Base-by-base conservation (phyloP, 179 eudicot species). In the Camellia oleifera region DNA sequence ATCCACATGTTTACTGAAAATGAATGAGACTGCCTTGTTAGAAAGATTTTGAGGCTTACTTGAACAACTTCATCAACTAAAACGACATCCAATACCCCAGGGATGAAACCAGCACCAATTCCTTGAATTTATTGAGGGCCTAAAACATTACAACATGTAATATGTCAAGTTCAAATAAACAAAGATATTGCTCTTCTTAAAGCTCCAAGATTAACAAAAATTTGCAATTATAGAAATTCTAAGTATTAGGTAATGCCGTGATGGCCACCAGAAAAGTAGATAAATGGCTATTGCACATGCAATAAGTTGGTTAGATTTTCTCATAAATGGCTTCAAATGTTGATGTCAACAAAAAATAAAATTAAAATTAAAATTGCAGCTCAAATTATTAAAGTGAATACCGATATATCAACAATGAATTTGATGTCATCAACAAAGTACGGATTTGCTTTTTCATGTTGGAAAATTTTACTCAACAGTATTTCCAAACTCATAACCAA, bases 51-150 rank as follows among this genome's bases (percentile, higher is more conserved):
- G 77, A 69, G 81, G 83, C 88, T 87, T 85, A 87, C 91, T 86
- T 84, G 86, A 68, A 89, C 74, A 69, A 85, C 86, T 87, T 84
- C 90, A 75, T 89, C 90, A 52, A 91, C 74, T 67, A 86, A 32
- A 73, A 52, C 50, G 6, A 78, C 87, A 69, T 91, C 91, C 86
- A 91, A 77, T 74, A 91, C 91, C 18, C 91, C 90, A 76, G 94
- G 94, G 75, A 89, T 77, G 77, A 91, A 89, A 79, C 94, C 94
- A 81, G 91, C 91, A 75, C 94, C 94, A 12, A 91, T 84, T 72
- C 94, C 94, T 85, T 91, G 94, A 60, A 91, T 91, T 80, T 91
- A 89, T 65, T 91, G 94, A 4, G 91, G 91, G 52, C 94, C 94
- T 91, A 66, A 53, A 26, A 70, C 6, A 52, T 58, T 11, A 56